A percentile compares a stretch with the other conserved stretches of the same genome.
Evolutionary conservation across 129 eudicot genomes (phyloP).

Genomic region (Pseudognaphalium luteoalbum): DNA sequence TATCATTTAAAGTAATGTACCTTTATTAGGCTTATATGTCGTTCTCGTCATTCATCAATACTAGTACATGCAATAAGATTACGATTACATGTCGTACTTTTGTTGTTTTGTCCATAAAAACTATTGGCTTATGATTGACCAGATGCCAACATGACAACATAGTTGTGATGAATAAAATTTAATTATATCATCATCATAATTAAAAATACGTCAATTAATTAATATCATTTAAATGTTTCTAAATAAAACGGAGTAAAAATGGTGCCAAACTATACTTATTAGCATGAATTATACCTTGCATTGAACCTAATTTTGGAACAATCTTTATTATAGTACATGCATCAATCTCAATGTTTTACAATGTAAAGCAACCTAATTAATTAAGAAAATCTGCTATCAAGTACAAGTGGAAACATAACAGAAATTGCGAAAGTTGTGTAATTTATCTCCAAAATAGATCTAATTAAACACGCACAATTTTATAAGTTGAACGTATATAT

Average conservation of each 20-base stretch:
- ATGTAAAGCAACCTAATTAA: constrained; percentile 28
- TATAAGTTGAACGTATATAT: not conserved
- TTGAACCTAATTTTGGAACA: constrained; percentile 16
- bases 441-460: not conserved
- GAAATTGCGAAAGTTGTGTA: not conserved
- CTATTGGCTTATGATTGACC: not conserved
- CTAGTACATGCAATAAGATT: not conserved
- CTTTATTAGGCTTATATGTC: not conserved
- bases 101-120: not conserved
- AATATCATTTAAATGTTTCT: too few species aligned
- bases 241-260: not conserved
- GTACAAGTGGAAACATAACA: constrained; percentile 13
- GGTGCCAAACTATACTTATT: not conserved
- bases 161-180: not conserved
- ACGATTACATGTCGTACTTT: not conserved
- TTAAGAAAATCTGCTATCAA: not conserved
- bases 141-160: not conserved
- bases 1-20: not conserved
- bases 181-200: too few species aligned
- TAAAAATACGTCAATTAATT: too few species aligned
- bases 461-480: not conserved
- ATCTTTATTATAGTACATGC: constrained; percentile 3
- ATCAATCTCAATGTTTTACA: constrained; percentile 26
- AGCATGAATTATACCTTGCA: not conserved
- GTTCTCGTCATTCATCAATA: not conserved